Conservation (phyloP, 768 basidiomycete genomes). For the Pleurotus pulmonarius region DNA sequence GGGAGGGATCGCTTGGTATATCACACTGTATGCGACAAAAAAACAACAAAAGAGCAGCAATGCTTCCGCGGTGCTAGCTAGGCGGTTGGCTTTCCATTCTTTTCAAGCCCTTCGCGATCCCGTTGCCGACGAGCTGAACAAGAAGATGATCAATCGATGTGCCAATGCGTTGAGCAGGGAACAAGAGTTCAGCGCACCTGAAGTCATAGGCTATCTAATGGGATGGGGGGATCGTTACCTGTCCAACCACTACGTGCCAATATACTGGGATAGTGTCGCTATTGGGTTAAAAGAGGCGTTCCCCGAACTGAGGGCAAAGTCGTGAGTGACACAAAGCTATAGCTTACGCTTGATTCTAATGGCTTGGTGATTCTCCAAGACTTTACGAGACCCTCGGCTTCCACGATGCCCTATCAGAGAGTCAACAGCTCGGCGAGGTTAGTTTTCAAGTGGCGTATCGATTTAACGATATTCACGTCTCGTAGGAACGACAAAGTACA, state of each 20-base stretch:
- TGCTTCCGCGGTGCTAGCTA: slow-evolving; percentile 30
- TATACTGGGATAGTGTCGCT: slow-evolving; percentile 30
- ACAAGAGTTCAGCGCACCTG: too few relatives aligned
- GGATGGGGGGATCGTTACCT: too few relatives aligned
- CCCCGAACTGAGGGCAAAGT: slow-evolving; percentile 14
- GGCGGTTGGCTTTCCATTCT: slow-evolving; percentile 26
- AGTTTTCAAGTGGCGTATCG: too few relatives aligned
- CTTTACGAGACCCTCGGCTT: too few relatives aligned
- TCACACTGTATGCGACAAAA: slow-evolving; percentile 29
- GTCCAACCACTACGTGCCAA: too few relatives aligned
- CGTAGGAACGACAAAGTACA: neutral
- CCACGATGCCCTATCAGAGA: too few relatives aligned
- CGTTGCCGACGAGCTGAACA: slow-evolving; percentile 15
- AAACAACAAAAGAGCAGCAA: slow-evolving; percentile 23
- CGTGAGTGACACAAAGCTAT: neutral
- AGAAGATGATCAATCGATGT: slow-evolving; percentile 25
- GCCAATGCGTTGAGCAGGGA: slow-evolving; percentile 34
- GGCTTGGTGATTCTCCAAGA: too few relatives aligned
- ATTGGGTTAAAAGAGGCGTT: slow-evolving; percentile 21
- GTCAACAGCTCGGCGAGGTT: too few relatives aligned
- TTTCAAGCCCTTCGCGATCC: neutral
- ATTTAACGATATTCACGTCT: too few relatives aligned
- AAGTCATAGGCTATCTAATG: too few relatives aligned
- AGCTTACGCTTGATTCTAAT: too few relatives aligned
- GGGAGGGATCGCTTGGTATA: neutral